Base-by-base conservation (phyloP, 805 yeast species). In the Kodamaea jinghongensis region DNA sequence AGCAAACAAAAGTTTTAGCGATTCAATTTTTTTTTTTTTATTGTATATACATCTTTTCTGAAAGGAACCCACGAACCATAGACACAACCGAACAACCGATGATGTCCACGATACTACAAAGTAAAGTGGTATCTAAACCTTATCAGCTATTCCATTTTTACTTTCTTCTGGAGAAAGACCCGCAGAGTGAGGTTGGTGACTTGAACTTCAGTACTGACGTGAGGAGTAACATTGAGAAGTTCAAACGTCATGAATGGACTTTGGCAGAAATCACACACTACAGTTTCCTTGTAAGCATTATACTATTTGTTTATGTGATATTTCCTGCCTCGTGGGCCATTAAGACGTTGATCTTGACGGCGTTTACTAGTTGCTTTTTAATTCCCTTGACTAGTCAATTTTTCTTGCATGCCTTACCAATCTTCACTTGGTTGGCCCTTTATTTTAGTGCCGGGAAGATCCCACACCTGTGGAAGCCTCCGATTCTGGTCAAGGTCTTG, bases 381-480 rank as follows among this genome's bases (percentile, higher is more conserved):
- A 57, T 89, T 10, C 98, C 98, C 6, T 60, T 84, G 31, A 79
- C 93, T 1, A 75, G 85, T 6, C 97, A 91, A 60, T 88, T 90
- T 58, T 86, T 87, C 60, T 70, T 87, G 37, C 81, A 80, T 50
- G 93, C 88, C 10, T 62, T 86, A 55, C 97, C 97, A 3, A 79
- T 91, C 15, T 75, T 83, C 40, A 73, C 95, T 2, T 90, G 96
- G 96, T 75, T 87, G 49, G 79, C 88, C 16, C 71, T 91, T 38
- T 90, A 82, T 63, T 88, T 85, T 64, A 76, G 83, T 17, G 80
- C 89, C 31, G 75, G 86, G 11, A 81, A 79, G 51, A 82, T 90
- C 51, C 86, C 95, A 7, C 72, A 79, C 3, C 60, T 67, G 3
- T 79, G 83, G 75, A 81, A 91, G 56, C 96, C 96, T 4, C 83